Evolutionary conservation across 768 basidiomycete species (phyloP).

Genomic region (Lentinus brumalis): DNA sequence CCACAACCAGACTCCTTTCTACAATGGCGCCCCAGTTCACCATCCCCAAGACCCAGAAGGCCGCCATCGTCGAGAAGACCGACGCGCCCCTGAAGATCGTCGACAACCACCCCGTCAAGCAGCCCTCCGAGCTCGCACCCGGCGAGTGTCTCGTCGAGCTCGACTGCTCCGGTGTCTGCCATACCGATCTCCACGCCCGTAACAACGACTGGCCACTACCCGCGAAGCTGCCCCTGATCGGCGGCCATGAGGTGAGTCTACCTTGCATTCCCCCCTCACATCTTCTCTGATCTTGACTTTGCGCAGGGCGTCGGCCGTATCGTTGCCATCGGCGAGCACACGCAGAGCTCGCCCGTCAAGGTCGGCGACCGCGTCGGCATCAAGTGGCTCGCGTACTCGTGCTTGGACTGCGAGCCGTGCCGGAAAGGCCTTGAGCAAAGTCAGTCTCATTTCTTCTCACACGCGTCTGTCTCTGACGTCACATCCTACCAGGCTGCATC

Average conservation of each 20-base stretch:
- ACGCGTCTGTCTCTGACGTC: background rate
- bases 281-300: background rate
- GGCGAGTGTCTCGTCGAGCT: slow-evolving; percentile 80
- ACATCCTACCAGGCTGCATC: slow-evolving; percentile 51
- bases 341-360: slow-evolving; percentile 59
- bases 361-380: slow-evolving; percentile 82
- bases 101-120: slow-evolving; percentile 56
- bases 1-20: slow-evolving; percentile 2
- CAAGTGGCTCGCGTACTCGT: slow-evolving; percentile 79
- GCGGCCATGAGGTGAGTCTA: slow-evolving; percentile 56
- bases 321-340: slow-evolving; percentile 76
- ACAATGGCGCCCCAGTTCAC: slow-evolving; percentile 27
- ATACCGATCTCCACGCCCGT: slow-evolving; percentile 79
- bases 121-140: slow-evolving; percentile 55
- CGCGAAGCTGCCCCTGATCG: slow-evolving; percentile 67
- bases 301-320: slow-evolving; percentile 81
- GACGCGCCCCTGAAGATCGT: slow-evolving; percentile 36
- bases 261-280: background rate
- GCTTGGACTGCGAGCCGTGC: slow-evolving; percentile 77
- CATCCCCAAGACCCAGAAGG: slow-evolving; percentile 46
- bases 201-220: slow-evolving; percentile 80
- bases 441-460: slow-evolving; percentile 31
- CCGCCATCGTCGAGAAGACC: slow-evolving; percentile 39
- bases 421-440: slow-evolving; percentile 76
- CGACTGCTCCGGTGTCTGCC: slow-evolving; percentile 81